Evolutionary conservation across 2,329 filamentous ascomycete species (phyloP), one percentile per base, ranked within the genome.

Genomic region (Scedosporium minutisporum): DNA sequence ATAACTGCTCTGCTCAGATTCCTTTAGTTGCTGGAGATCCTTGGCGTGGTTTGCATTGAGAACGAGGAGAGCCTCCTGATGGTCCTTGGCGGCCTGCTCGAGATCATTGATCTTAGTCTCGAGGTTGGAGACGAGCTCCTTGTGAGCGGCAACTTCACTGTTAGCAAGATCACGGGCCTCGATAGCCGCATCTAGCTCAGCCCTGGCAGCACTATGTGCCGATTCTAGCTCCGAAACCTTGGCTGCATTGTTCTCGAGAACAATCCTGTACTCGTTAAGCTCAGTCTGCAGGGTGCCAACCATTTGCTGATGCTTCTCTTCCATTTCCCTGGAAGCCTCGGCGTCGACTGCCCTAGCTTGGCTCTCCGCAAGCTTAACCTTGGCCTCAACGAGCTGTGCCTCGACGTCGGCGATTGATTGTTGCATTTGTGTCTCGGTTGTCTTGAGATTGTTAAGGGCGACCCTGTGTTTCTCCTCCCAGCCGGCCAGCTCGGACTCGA

Each of bases 391-490:
- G 7, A 86, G 70, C 68, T 85, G 79, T 6, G 75, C 69, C 72
- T 96, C 90, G 1, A 97, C 82, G 58, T 91, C 85, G 23, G 80
- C 77, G 60, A 96, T 88, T 0, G 87, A 93, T 62, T 81, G 78
- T 61, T 86, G 82, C 71, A 97, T 86, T 66, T 88, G 82, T 60
- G 82, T 80, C 75, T 97, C 91, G 0, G 88, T 90, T 14, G 79
- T 77, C 67, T 88, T 84, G 77, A 96, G 86, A 1, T 86, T 84
- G 63, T 87, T 81, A 29, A 96, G 78, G 0, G 87, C 86, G 48
- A 80, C 77, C 67, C 87, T 78, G 72, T 97, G 92, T 76, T 90
- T 93, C 58, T 73, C 76, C 71, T 95, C 87, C 90, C 91, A 95
- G 58, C 81, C 78, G 0, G 79, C 79, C 25, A 96, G 81, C 69